Conservation (phyloP, 176 grass and related monocot species). For the Eleusine coracana region DNA sequence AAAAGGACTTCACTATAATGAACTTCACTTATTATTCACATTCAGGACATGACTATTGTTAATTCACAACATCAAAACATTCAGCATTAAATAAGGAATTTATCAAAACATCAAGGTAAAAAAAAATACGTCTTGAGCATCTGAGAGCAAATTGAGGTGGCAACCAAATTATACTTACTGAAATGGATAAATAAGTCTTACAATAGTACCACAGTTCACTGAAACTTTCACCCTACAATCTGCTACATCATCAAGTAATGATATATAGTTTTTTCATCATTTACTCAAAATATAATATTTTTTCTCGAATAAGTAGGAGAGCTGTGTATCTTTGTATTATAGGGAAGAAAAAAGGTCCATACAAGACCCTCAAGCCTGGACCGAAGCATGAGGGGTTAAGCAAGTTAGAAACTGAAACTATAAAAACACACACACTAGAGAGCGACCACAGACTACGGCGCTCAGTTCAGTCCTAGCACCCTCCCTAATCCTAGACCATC, state of each 20-base stretch:
- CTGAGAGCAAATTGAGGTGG: background rate
- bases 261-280: conserved; percentile 6
- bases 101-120: background rate
- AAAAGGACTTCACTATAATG: background rate
- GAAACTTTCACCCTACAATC: background rate
- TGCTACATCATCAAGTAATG: background rate
- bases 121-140: background rate
- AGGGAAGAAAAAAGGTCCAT: too few relatives aligned
- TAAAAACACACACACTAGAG: too few relatives aligned
- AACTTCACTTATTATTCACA: conserved; percentile 14
- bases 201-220: background rate
- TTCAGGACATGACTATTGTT: conserved; percentile 9
- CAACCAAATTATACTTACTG: background rate
- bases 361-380: too few relatives aligned
- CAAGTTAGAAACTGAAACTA: too few relatives aligned
- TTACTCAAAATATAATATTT: conserved; percentile 24
- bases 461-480: too few relatives aligned
- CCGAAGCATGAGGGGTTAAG: too few relatives aligned
- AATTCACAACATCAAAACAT: background rate
- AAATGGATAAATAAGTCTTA: conserved; percentile 13
- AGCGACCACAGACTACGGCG: too few relatives aligned
- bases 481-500: too few relatives aligned
- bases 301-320: background rate
- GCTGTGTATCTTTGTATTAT: too few relatives aligned
- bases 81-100: background rate